Base-by-base conservation (phyloP, 768 basidiomycete species). In the Auricularia cornea region DNA sequence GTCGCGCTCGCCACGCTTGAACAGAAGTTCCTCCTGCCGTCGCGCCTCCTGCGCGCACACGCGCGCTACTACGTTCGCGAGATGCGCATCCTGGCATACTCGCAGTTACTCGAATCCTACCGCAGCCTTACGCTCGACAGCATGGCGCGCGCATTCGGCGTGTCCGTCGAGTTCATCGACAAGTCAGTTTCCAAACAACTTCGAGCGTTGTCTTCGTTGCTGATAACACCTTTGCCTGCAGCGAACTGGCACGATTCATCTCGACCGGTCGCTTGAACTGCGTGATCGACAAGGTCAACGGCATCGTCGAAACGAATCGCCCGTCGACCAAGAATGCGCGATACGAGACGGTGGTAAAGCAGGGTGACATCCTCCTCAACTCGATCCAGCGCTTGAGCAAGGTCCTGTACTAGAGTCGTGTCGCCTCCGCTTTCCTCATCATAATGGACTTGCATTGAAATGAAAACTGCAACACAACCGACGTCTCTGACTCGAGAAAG, bases 1-100 rank as follows among this genome's bases (percentile, higher is more conserved):
- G 75, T 87, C 38, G 88, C 95, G 0, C 83, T 98, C 23, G 92
- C 94, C 20, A 88, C 88, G 16, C 87, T 98, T 62, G 95, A 98
- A 75, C 87, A 94, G 75, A 84, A 83, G 1, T 85, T 90, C 70
- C 87, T 98, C 66, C 76, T 93, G n/a, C 89, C 94, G 14, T 94
- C 91, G 2, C 90, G 92, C 48, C 76, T 94, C 64, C 83, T 98
- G 57, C 82, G 87, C 2, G 90, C 88, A 0, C 97, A 98, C 72
- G 82, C 92, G 0, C 85, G 91, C 8, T 96, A 81, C 78, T 98
- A 97, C 73, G 82, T 94, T 32, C 88, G 96, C 63, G 96, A 98
- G 74, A 94, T 98, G 92, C 87, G 97, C 35, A 94, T 98, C 67
- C 85, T 90, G 23, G 94, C 95, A 1, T 98, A 97, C 76, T 77